phyloP scores from a whole-genome alignment of 2,329 filamentous ascomycete genomes.

The Thelonectria blattea region DNA sequence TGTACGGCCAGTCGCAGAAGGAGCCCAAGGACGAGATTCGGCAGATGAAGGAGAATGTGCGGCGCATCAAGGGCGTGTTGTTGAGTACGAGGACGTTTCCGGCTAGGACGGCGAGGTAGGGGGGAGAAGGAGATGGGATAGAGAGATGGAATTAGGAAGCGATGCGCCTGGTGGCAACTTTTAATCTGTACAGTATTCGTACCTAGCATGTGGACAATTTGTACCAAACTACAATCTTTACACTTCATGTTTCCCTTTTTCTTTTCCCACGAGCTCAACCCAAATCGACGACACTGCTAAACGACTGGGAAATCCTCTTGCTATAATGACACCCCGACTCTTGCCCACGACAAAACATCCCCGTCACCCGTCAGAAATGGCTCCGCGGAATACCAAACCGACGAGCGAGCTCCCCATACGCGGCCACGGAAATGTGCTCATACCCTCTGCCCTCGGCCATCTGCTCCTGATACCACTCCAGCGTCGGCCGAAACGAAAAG shows the following conservation, averaged over 20 bases:
- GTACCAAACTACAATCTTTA: too few species aligned
- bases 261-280: too few species aligned
- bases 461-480: constrained; percentile 59
- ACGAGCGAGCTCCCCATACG: constrained; percentile 51
- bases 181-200: too few species aligned
- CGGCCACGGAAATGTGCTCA: constrained; percentile 54
- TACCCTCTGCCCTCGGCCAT: constrained; percentile 54
- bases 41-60: constrained; percentile 75
- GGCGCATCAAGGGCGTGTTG: constrained; percentile 79
- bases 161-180: too few species aligned
- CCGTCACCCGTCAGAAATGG: background rate
- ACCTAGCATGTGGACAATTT: too few species aligned
- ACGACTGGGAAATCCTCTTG: too few species aligned
- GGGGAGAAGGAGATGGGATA: background rate
- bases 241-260: too few species aligned
- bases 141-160: too few species aligned
- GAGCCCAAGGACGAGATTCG: constrained; percentile 75
- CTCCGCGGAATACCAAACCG: constrained; percentile 32
- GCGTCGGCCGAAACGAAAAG: constrained; percentile 55
- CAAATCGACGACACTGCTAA: too few species aligned
- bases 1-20: constrained; percentile 52
- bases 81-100: constrained; percentile 78
- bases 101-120: constrained; percentile 43
- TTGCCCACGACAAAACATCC: too few species aligned
- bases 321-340: too few species aligned